These are phyloP conservation scores for Aspergillus ustus DNA, from an alignment of 2,329 filamentous ascomycete genomes.

Conservation along the genomic window DNA sequence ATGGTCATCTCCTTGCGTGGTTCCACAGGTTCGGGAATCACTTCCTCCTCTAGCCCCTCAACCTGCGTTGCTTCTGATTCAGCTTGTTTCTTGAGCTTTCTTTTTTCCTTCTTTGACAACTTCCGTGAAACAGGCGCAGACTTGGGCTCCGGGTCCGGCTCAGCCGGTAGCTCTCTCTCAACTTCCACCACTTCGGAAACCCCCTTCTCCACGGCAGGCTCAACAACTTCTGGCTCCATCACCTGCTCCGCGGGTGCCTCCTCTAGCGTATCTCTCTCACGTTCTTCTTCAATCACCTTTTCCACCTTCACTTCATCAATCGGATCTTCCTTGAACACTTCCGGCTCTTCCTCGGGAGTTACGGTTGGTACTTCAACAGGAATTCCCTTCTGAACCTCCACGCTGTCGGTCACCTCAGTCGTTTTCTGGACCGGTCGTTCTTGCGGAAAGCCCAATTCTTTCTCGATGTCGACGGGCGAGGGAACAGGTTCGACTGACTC, in stretches of 20 bases:
- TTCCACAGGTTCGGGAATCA: constrained; percentile 1
- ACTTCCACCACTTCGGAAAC: too few relatives aligned
- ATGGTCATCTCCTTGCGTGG: constrained; percentile 2
- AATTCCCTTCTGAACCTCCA: not conserved
- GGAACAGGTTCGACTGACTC: constrained; percentile 8
- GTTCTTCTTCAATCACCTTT: not conserved
- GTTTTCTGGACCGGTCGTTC: not conserved
- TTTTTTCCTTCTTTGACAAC: constrained; percentile 45
- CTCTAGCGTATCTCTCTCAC: not conserved
- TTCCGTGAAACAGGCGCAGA: constrained; percentile 28
- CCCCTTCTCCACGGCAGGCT: not conserved
- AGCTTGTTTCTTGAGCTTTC: constrained; percentile 35
- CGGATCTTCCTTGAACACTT: not conserved
- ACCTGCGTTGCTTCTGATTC: constrained; percentile 17
- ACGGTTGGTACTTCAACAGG: not conserved
- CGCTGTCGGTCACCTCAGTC: too few relatives aligned
- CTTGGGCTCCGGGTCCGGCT: constrained; percentile 9
- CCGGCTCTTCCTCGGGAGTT: not conserved
- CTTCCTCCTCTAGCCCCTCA: constrained; percentile 12
- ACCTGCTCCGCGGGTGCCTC: not conserved
- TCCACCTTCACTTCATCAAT: not conserved
- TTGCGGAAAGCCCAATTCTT: not conserved
- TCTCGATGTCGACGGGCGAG: not conserved
- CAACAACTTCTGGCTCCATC: not conserved
- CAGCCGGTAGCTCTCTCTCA: not conserved